These are phyloP conservation scores for Aureobasidium pullulans DNA, from an alignment of 2,329 filamentous ascomycete genomes.

Conservation along the genomic window DNA sequence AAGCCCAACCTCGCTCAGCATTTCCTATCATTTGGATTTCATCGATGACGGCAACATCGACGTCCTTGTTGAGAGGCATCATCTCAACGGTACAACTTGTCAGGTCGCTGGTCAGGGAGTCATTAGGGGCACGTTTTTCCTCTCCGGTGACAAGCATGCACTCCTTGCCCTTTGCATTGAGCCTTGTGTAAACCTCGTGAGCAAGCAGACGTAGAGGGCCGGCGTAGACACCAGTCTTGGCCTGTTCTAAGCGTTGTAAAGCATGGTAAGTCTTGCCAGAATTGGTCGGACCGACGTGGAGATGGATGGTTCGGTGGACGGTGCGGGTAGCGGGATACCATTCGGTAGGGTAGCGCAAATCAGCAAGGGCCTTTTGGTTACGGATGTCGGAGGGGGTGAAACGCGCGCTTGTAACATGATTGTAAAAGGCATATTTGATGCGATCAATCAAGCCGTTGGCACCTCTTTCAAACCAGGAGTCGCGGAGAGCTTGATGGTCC, in stretches of 20 bases:
- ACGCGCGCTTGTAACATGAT: conserved; percentile 50
- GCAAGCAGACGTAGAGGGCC: conserved; percentile 83
- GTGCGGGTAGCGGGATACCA: conserved; percentile 83
- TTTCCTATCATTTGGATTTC: conserved; percentile 97
- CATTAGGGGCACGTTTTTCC: conserved; percentile 56
- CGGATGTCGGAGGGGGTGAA: conserved; percentile 51
- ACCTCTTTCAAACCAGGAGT: conserved; percentile 17
- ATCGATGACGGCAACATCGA: conserved; percentile 92
- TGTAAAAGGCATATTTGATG: conserved; percentile 62
- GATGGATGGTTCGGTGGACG: conserved; percentile 73
- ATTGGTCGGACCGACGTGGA: conserved; percentile 95
- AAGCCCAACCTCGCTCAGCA: conserved; percentile 76
- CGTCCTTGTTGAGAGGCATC: conserved; percentile 51
- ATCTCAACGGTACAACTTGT: conserved; percentile 94
- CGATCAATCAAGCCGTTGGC: conserved; percentile 23
- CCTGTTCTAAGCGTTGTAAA: conserved; percentile 71
- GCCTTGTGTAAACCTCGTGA: conserved; percentile 87
- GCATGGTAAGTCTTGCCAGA: conserved; percentile 97
- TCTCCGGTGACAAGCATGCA: conserved; percentile 88
- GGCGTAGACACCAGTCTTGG: conserved; percentile 74
- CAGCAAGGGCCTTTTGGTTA: conserved; percentile 61
- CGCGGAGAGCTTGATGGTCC: not conserved
- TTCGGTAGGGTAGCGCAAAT: conserved; percentile 80
- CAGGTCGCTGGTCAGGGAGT: conserved; percentile 48
- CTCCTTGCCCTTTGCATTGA: conserved; percentile 66